Evolutionary conservation across 306 rosid genomes (phyloP), one percentile per base, ranked within the genome.

Genomic region (Cicer bijugum): DNA sequence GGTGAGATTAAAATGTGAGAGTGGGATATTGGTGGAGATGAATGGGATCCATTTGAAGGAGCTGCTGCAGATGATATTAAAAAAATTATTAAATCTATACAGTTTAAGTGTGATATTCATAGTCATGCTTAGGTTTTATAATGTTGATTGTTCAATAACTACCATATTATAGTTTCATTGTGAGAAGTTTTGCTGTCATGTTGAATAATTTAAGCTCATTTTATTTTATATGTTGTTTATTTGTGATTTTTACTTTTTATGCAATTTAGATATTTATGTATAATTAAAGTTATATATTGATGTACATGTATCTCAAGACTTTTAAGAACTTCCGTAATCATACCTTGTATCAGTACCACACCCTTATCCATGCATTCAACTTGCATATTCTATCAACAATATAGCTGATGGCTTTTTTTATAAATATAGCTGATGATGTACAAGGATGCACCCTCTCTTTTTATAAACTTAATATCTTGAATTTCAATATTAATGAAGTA

Each of bases 401-500:
- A 20, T 69, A 11, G 64, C 12, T 39, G 17, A 17, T 28, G 8
- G 33, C 33, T 23, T 23, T 23, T 23, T 23, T 23, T 23, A 23
- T 2, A 23, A 52, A 52, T 16, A 12, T 69, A 11, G 64, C 12
- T 39, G 17, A 17, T 28, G 8, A 44, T 37, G 17, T 35, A 47
- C 37, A 47, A 59, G 37, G 33, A 40, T 37, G 60, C 63, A 16
- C 52, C 6, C 42, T 72, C 55, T 71, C 52, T 14, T 63, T 28
- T 35, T 19, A 45, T 67, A 8, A 33, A 42, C 44, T 53, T 57
- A 38, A 44, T 76, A 67, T 60, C 42, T 57, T 58, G 46, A 71
- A 52, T 76, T 79, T 66, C 35, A 8, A 19, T 59, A 42, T 76
- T 63, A 44, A 11, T 33, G 42, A 37, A 19, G 23, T 53, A 53